phyloP scores from a whole-genome alignment of 2,329 filamentous ascomycete genomes.

The Pseudogymnoascus sp. region DNA sequence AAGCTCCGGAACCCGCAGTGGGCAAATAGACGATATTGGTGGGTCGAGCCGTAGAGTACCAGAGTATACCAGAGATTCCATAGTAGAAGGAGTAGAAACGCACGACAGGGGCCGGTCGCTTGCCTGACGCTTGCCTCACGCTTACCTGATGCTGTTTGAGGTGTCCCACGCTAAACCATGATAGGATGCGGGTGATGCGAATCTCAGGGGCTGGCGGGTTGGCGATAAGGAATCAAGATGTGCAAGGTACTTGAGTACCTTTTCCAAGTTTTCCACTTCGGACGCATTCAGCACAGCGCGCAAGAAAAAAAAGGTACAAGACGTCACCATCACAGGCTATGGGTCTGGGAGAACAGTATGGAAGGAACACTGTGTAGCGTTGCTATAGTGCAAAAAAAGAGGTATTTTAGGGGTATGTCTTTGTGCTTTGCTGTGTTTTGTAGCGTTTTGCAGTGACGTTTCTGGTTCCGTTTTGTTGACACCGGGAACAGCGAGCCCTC shows the following conservation, averaged over 20 bases:
- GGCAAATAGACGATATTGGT: neutral
- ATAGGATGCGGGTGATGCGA: neutral
- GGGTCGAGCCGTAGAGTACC: neutral
- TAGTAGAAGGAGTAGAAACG: neutral
- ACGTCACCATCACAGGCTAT: neutral
- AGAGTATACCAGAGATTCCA: neutral
- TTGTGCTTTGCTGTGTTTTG: neutral
- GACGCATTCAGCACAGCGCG: neutral
- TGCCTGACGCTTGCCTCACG: neutral
- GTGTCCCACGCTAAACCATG: neutral
- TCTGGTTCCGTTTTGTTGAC: slow-evolving; percentile 2
- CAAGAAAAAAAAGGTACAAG: neutral
- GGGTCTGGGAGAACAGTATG: neutral
- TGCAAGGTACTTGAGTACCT: neutral
- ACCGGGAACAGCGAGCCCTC: neutral
- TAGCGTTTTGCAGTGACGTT: neutral
- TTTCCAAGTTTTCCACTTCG: neutral
- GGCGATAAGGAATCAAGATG: neutral
- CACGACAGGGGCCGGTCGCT: neutral
- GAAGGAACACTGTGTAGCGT: neutral
- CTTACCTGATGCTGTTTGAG: neutral
- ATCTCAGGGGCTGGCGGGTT: neutral
- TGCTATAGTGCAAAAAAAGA: neutral
- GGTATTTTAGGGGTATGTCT: neutral
- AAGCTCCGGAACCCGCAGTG: slow-evolving; percentile 3